Percentiles rank a stretch among this genome's conserved stretches.
Conservation (phyloP, 805 yeast species). For the Candida coleopterorum region DNA sequence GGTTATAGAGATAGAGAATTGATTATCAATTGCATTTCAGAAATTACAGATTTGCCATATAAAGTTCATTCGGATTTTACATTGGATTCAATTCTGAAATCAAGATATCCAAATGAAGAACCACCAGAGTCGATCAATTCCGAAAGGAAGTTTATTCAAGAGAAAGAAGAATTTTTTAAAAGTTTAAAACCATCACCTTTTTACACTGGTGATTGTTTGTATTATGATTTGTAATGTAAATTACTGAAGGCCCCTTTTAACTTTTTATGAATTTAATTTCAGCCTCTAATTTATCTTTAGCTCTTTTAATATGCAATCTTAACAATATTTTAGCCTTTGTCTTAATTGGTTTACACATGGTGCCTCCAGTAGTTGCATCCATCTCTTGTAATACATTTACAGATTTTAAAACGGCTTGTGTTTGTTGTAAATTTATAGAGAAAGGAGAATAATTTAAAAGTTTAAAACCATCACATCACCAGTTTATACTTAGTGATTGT, state of each 20-base stretch:
- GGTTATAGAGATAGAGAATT: conserved; percentile 29
- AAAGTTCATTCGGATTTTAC: not conserved
- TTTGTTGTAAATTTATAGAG: conserved; percentile 35
- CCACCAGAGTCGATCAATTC: too few species aligned
- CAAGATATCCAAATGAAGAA: not conserved
- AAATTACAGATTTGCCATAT: not conserved
- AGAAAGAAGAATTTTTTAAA: not conserved
- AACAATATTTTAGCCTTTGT: conserved; percentile 76
- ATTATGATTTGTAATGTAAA: conserved; percentile 7
- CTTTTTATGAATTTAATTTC: conserved; percentile 50
- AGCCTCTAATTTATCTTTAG: conserved; percentile 80
- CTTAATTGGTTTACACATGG: conserved; percentile 69
- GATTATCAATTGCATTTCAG: not conserved
- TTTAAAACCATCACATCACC: not conserved
- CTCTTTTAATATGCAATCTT: conserved; percentile 78
- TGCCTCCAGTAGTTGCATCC: conserved; percentile 53
- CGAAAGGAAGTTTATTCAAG: too few species aligned
- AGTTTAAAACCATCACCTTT: not conserved
- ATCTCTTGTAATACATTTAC: conserved; percentile 70
- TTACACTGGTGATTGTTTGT: not conserved
- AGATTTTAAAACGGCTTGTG: conserved; percentile 75
- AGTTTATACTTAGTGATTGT: not conserved
- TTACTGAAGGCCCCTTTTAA: conserved; percentile 30
- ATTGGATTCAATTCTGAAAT: not conserved
- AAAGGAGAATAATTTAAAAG: not conserved